Conservation (phyloP, 2,329 filamentous ascomycete genomes). For the Aspergillus latus region DNA sequence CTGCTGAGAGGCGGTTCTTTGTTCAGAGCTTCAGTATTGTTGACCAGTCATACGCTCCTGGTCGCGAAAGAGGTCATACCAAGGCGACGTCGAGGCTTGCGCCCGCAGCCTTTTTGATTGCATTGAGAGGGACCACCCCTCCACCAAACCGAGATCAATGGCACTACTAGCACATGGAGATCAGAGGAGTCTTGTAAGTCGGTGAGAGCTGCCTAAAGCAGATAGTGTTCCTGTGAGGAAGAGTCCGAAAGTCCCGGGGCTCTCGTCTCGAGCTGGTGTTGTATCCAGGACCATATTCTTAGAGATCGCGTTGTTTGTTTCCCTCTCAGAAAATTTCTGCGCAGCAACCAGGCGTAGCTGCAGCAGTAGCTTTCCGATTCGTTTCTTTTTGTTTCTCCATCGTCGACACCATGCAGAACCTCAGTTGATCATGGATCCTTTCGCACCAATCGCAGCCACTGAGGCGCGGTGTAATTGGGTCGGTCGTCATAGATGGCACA, state of each 20-base stretch:
- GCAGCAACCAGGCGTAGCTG: constrained; percentile 22
- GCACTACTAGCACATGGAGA: background rate
- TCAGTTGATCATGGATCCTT: constrained; percentile 22
- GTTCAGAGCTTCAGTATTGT: background rate
- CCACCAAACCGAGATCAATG: background rate
- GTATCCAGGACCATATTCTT: background rate
- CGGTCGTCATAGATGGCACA: constrained; percentile 27
- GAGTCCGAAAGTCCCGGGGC: background rate
- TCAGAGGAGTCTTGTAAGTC: constrained; percentile 1
- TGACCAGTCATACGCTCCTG: background rate
- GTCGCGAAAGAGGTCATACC: background rate
- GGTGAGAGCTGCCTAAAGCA: background rate
- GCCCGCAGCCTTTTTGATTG: background rate
- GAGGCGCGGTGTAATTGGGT: background rate
- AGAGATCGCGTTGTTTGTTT: constrained; percentile 10
- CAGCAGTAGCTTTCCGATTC: constrained; percentile 20
- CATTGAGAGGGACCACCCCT: background rate
- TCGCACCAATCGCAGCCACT: constrained; percentile 17
- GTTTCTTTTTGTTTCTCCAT: constrained; percentile 20
- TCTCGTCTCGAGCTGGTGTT: background rate
- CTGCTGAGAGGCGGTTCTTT: constrained; percentile 1
- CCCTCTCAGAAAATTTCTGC: constrained; percentile 16
- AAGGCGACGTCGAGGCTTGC: background rate
- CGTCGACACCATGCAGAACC: constrained; percentile 25
- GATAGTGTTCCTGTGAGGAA: background rate